Evolutionary conservation across 2,329 filamentous ascomycete species (phyloP), one percentile per base, ranked within the genome.

Genomic region (Pseudocercospora cruenta): DNA sequence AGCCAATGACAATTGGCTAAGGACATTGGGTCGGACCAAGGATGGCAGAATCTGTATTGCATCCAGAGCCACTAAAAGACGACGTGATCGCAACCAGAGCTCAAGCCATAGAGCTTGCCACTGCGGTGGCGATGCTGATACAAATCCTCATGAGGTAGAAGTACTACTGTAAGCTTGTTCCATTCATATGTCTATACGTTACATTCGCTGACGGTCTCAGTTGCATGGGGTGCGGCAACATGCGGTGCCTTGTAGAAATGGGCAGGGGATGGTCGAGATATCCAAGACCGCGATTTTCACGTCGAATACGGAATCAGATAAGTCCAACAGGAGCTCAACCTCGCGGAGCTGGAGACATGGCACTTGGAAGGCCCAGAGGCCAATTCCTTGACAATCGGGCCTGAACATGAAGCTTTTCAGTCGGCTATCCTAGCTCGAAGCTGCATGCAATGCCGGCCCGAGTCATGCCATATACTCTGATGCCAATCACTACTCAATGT

Each of bases 61-160:
- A 47, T 31, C 49, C 7, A 14, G 4, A 21, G 12, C 5, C 10
- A 63, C 60, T 4, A 63, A 36, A 4, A 26, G 24, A n/a, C 26
- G 24, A 4, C 31, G 60, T 16, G 28, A 57, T n/a, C 7, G 12
- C 14, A 4, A 4, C 8, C 0, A 33, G 9, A 49, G n/a, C 14
- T 43, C 60, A 16, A 63, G 60, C 21, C 22, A 57, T 31, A 58
- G 60, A 6, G 60, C 60, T 14, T 63, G 60, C 49, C 49, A 36
- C n/a, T 63, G 60, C 43, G 60, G 60, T 5, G 60, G 28, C 6
- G 60, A 43, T 19, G 39, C 39, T 2, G 39, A 43, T 19, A 49
- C 33, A 4, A 39, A n/a, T 8, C 60, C 60, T 8, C 21, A 57
- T 2, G 3, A 57, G 6, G 60, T 19, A 6, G 60, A 63, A 21